Conservation (phyloP, 2,329 filamentous ascomycete genomes). For the Cordyceps pruinosa region DNA sequence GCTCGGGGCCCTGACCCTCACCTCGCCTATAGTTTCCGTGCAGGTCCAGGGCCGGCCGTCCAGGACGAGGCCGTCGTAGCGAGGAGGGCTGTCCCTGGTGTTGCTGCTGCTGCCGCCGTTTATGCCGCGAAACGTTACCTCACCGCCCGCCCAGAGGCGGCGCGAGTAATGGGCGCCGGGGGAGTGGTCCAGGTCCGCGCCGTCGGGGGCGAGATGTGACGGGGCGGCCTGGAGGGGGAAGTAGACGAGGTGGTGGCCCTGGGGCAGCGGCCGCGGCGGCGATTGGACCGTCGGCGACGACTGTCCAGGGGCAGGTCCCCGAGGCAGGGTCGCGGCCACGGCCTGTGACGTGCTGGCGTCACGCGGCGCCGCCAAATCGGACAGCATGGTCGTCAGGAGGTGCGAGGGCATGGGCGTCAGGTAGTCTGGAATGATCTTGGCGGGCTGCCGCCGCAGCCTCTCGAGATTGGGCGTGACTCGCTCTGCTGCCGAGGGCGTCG, state of each 20-base stretch:
- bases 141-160: conserved; percentile 85
- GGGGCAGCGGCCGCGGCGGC: conserved; percentile 40
- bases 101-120: conserved; percentile 13
- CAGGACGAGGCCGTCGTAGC: conserved; percentile 27
- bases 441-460: conserved; percentile 21
- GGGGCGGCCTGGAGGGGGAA: conserved; percentile 66
- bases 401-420: conserved; percentile 54
- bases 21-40: conserved; percentile 37
- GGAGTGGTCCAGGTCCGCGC: conserved; percentile 72
- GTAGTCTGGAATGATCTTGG: conserved; percentile 36
- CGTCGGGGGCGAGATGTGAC: conserved; percentile 65
- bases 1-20: conserved; percentile 20
- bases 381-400: conserved; percentile 57
- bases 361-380: conserved; percentile 33
- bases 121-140: conserved; percentile 44
- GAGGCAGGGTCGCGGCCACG: neutral
- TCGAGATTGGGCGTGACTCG: conserved; percentile 13
- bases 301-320: neutral
- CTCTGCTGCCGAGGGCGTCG: neutral
- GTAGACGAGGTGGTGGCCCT: conserved; percentile 78
- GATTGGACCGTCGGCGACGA: conserved; percentile 15
- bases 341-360: neutral
- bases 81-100: too few relatives aligned
- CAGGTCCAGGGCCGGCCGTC: conserved; percentile 37
- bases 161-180: conserved; percentile 66